Evolutionary conservation across 768 basidiomycete genomes (phyloP).

Genomic region (Phanerochaete sordida): DNA sequence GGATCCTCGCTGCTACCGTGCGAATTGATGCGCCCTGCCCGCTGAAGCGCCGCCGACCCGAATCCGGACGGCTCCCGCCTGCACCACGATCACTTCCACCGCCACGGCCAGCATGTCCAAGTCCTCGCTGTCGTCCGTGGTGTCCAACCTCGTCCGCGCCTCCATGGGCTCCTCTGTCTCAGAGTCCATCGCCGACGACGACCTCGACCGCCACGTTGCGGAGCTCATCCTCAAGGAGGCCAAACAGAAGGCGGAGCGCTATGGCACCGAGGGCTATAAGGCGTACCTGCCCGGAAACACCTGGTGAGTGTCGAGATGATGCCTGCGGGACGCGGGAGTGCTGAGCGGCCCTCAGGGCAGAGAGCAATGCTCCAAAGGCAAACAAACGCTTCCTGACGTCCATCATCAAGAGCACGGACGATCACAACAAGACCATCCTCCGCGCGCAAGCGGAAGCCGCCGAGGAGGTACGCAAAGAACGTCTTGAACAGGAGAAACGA

Average conservation of each 20-base stretch:
- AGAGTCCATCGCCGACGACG: slow-evolving; percentile 64
- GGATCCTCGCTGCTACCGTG: neutral
- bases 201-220: slow-evolving; percentile 89
- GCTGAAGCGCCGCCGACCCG: neutral
- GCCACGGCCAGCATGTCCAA: slow-evolving; percentile 22
- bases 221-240: slow-evolving; percentile 92
- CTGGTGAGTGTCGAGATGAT: slow-evolving; percentile 30
- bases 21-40: neutral
- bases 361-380: slow-evolving; percentile 71
- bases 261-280: slow-evolving; percentile 70
- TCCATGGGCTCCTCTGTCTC: slow-evolving; percentile 68
- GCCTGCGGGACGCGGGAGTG: neutral
- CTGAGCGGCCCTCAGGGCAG: slow-evolving; percentile 39
- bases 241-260: slow-evolving; percentile 83
- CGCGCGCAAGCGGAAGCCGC: slow-evolving; percentile 70
- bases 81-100: neutral
- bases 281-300: slow-evolving; percentile 56
- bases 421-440: slow-evolving; percentile 87
- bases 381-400: slow-evolving; percentile 81
- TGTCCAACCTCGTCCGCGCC: slow-evolving; percentile 75
- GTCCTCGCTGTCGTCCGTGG: slow-evolving; percentile 77
- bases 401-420: slow-evolving; percentile 92
- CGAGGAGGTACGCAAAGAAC: slow-evolving; percentile 65
- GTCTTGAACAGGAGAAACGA: slow-evolving; percentile 60
- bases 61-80: neutral